Conservation (phyloP, 208 protist genomes). For the Crithidia bombi region DNA sequence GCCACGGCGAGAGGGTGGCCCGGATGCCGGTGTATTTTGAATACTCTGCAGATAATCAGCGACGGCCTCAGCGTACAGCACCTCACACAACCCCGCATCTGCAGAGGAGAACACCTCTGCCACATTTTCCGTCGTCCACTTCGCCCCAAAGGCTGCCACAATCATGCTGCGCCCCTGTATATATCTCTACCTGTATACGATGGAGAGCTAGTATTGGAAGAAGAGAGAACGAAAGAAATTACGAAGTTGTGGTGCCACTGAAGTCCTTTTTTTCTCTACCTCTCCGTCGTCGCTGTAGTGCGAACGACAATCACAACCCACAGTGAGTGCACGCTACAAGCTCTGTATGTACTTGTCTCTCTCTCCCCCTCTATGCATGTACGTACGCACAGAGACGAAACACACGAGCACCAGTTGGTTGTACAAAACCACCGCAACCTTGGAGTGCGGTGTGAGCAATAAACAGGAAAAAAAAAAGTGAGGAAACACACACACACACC, state of each 20-base stretch:
- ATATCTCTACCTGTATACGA: too few species aligned
- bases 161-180: constrained; percentile 14
- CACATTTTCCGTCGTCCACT: constrained; percentile 24
- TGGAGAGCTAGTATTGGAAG: too few species aligned
- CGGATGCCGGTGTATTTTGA: not conserved
- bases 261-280: not conserved
- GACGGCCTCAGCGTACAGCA: constrained; percentile 20
- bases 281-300: too few species aligned
- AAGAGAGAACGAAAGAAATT: not conserved
- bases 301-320: too few species aligned
- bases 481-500: not conserved
- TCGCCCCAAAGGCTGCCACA: constrained; percentile 1
- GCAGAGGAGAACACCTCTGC: constrained; percentile 18
- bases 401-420: too few species aligned
- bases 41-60: constrained; percentile 32
- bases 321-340: too few species aligned
- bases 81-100: constrained; percentile 2
- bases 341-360: too few species aligned
- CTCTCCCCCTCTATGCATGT: too few species aligned
- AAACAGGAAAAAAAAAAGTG: not conserved
- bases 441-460: not conserved
- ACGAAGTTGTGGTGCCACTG: not conserved
- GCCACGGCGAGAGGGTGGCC: not conserved
- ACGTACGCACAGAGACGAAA: too few species aligned
- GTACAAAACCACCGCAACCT: too few species aligned